phyloP scores from a whole-genome alignment of 2,329 filamentous ascomycete genomes.

The Sporothrix pseudoabietina region DNA sequence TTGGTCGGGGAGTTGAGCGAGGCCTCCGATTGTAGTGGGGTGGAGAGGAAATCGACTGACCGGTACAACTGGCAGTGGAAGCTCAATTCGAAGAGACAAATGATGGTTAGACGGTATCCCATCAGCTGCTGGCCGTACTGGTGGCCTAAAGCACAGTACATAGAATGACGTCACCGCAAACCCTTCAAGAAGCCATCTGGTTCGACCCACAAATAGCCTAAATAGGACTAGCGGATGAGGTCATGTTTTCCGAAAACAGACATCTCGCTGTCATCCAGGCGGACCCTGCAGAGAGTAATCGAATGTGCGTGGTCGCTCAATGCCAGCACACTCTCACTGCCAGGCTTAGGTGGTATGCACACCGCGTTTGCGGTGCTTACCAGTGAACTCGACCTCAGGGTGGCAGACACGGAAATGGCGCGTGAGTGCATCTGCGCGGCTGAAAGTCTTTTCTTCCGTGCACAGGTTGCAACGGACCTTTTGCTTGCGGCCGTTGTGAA shows the following conservation, averaged over 20 bases:
- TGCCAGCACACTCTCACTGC: background rate
- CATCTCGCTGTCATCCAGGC: background rate
- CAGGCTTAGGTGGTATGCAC: background rate
- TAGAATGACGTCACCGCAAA: constrained; percentile 11
- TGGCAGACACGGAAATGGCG: constrained; percentile 94
- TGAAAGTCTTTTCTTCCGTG: constrained; percentile 96
- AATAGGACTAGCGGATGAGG: constrained; percentile 19
- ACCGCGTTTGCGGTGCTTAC: constrained; percentile 53
- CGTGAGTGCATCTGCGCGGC: constrained; percentile 89
- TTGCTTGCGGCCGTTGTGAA: constrained; percentile 91
- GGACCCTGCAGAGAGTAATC: background rate
- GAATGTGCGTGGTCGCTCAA: background rate
- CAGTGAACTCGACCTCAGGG: constrained; percentile 81
- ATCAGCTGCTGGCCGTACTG: too few relatives aligned
- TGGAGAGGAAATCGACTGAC: too few relatives aligned
- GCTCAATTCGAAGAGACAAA: background rate
- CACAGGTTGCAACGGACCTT: constrained; percentile 93
- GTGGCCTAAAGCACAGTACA: background rate
- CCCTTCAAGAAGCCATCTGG: background rate
- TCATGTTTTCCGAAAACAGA: constrained; percentile 15
- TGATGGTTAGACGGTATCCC: background rate
- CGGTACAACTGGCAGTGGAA: background rate
- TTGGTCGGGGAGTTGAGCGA: background rate
- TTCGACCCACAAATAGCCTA: background rate
- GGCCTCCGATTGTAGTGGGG: background rate